phyloP scores from a whole-genome alignment of 805 yeast genomes.

The Candida gorgasii region DNA sequence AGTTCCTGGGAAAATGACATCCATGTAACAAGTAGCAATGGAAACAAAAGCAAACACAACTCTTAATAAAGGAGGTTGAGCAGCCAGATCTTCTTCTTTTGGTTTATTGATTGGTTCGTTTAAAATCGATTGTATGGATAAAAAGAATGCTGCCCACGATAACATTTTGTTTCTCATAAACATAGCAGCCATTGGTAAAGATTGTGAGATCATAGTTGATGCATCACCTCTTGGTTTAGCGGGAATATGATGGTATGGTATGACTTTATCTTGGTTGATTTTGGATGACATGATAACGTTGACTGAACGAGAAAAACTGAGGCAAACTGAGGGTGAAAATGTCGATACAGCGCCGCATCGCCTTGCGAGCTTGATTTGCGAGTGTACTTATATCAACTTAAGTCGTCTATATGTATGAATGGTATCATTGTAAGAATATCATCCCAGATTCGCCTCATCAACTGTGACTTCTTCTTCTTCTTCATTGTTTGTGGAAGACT shows the following conservation, averaged over 20 bases:
- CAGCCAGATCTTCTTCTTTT: constrained; percentile 18
- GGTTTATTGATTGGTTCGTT: constrained; percentile 42
- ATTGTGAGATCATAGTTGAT: constrained; percentile 47
- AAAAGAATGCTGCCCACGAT: constrained; percentile 57
- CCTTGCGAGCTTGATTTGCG: background rate
- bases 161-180: constrained; percentile 59
- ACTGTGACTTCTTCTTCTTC: background rate
- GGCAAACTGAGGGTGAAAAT: background rate
- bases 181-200: constrained; percentile 71
- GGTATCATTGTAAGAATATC: too few relatives aligned
- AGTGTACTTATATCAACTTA: too few relatives aligned
- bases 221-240: constrained; percentile 49
- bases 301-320: background rate
- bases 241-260: constrained; percentile 47
- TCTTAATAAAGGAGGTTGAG: constrained; percentile 51
- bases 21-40: constrained; percentile 55
- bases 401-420: too few relatives aligned
- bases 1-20: constrained; percentile 47
- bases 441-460: background rate
- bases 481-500: background rate
- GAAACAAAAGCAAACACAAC: constrained; percentile 48
- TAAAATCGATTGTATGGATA: constrained; percentile 50
- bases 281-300: constrained; percentile 17
- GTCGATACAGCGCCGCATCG: background rate
- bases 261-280: constrained; percentile 34